Evolutionary conservation across 441 rosid species (phyloP).

Genomic region (California macrophylla): DNA sequence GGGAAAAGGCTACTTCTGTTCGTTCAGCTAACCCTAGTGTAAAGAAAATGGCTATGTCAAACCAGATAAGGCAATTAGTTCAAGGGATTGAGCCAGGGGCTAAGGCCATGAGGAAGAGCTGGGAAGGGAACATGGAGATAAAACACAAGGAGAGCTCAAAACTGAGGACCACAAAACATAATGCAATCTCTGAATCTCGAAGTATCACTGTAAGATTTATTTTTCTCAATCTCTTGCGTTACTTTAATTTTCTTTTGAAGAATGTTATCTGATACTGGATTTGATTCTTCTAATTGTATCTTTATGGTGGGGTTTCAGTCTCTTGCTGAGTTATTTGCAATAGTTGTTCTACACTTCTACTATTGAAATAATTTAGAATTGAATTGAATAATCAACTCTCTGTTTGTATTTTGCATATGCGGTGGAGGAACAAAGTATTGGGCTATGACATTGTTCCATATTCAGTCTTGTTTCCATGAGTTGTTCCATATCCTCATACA

Average conservation of each 20-base stretch:
- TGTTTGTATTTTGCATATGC: not conserved
- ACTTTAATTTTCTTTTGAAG: not conserved
- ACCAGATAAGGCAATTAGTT: constrained; percentile 41
- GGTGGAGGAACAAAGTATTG: not conserved
- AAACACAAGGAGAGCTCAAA: constrained; percentile 45
- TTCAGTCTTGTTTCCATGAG: not conserved
- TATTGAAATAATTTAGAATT: not conserved
- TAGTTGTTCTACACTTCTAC: too few species aligned
- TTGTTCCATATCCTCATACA: not conserved
- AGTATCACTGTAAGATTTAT: constrained; percentile 49
- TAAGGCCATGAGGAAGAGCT: constrained; percentile 82
- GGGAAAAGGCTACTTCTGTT: constrained; percentile 43
- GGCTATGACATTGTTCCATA: not conserved
- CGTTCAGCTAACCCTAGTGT: constrained; percentile 38
- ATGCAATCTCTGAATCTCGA: constrained; percentile 42
- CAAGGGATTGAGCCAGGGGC: constrained; percentile 78
- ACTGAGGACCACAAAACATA: constrained; percentile 35
- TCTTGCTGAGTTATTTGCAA: not conserved
- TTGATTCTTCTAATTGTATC: not conserved
- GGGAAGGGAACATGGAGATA: constrained; percentile 82
- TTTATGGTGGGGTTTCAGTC: not conserved
- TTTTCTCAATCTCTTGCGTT: not conserved
- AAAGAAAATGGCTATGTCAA: constrained; percentile 41
- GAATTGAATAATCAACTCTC: not conserved
- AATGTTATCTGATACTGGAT: not conserved